These are phyloP conservation scores for Escallonia rubra DNA, from an alignment of 129 eudicot genomes.

Conservation along the genomic window DNA sequence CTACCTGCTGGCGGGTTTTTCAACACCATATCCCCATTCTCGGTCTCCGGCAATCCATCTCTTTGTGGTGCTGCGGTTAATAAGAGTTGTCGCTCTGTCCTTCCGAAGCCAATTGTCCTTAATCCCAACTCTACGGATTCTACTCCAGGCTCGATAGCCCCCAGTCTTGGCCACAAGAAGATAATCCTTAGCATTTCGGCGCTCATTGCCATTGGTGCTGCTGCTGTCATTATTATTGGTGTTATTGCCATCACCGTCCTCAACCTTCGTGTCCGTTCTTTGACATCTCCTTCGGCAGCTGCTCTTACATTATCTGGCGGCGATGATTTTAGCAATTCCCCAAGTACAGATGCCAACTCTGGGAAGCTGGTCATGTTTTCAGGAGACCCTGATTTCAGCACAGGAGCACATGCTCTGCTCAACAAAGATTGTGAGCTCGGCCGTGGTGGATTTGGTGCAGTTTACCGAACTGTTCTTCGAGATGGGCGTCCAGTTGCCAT, in stretches of 20 bases:
- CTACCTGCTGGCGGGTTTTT: slow-evolving; percentile 80
- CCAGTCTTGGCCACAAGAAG: slow-evolving; percentile 45
- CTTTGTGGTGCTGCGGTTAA: slow-evolving; percentile 83
- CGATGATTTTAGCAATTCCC: slow-evolving; percentile 65
- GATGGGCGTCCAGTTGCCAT: slow-evolving; percentile 89
- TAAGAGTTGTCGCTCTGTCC: slow-evolving; percentile 60
- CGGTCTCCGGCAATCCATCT: slow-evolving; percentile 66
- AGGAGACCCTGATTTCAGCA: slow-evolving; percentile 85
- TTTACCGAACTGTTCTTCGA: slow-evolving; percentile 73
- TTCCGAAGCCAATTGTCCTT: slow-evolving; percentile 89
- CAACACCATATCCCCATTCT: slow-evolving; percentile 82
- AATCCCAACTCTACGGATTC: slow-evolving; percentile 73
- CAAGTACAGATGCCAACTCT: slow-evolving; percentile 65
- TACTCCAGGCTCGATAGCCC: slow-evolving; percentile 45
- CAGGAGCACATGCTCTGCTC: slow-evolving; percentile 76
- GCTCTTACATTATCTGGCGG: slow-evolving; percentile 71
- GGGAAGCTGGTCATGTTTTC: slow-evolving; percentile 97
- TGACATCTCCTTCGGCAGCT: slow-evolving; percentile 50
- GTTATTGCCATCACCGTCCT: slow-evolving; percentile 79
- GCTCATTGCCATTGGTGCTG: slow-evolving; percentile 90
- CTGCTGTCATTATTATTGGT: slow-evolving; percentile 79
- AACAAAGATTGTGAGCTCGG: slow-evolving; percentile 98
- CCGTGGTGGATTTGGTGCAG: slow-evolving; percentile 97
- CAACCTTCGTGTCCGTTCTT: slow-evolving; percentile 75
- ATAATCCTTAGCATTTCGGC: slow-evolving; percentile 85